Evolutionary conservation across 2,329 filamentous ascomycete species (phyloP), one percentile per base, ranked within the genome.

Genomic region (Claviceps quebecensis): DNA sequence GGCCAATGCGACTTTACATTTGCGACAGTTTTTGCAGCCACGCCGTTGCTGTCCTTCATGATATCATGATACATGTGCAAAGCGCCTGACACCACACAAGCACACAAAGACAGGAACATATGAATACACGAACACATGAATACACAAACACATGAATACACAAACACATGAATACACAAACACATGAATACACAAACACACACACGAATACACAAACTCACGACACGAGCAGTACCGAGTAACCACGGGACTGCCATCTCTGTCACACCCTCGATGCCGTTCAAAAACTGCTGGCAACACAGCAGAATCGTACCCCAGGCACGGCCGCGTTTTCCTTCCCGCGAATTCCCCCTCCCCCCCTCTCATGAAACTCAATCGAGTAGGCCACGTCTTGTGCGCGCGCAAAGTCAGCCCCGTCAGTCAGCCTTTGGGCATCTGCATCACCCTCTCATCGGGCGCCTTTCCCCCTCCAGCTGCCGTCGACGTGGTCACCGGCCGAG

Each of bases 391-490:
- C 36, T 47, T 29, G 26, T 29, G 26, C 26, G 26, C 26, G 26
- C 26, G 26, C 45, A 46, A 22, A 39, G 29, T 48, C 50, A 46
- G 50, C 50, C 50, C 45, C 48, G 50, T 52, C 45, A 52, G 50
- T 52, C 26, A 36, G 17, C 26, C 11, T 14, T 48, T 14, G 22
- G 45, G 39, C 45, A 47, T 47, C 41, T 34, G 48, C 19, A 48
- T 29, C n/a, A 22, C 26, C 38, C 38, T 43, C 26, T 29, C 26
- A 29, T 43, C 47, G 7, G 38, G 38, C 47, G 19, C 5, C 22
- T n/a, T 26, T 16, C 16, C 22, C 16, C 22, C 41, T 26, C 9
- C 36, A 23, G 17, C 36, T 38, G 26, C 19, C 39, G 36, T 29
- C 36, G 23, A 48, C 47, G 19, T 41, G 23, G 38, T 48, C 38